Evolutionary conservation across 2,329 filamentous ascomycete genomes (phyloP), one percentile per base, ranked within the genome.

Genomic region (Elsinoe ampelina): DNA sequence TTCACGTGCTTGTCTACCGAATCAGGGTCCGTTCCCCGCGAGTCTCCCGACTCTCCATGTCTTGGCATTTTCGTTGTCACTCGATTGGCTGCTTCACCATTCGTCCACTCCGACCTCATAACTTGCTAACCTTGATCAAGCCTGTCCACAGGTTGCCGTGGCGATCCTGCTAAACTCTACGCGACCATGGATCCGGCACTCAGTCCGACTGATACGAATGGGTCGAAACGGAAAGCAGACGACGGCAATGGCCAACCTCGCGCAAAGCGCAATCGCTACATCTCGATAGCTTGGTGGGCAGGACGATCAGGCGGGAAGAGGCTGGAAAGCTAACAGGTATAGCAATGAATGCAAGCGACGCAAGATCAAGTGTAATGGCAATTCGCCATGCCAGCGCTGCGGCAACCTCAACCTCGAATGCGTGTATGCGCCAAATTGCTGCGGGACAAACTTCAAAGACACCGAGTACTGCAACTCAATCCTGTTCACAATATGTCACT

Each of bases 401-500:
- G 82, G 81, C 22, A 83, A 84, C 68, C 73, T 85, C 57, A 77
- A 75, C 58, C 74, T 85, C 58, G 81, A 84, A 66, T 85, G 80
- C 66, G 71, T 81, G 58, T 85, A 85, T 72, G 80, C 81, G 59
- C 81, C 82, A 4, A 85, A 85, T 65, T 85, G 82, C 73, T 84
- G 82, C 69, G 76, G 71, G 60, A 91, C 82, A 74, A 89, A 82
- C 70, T 90, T 95, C 78, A 93, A 92, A 70, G 91, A 96, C 65
- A 90, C 89, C 47, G 88, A 95, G 75, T 80, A 26, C 19, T 15
- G 26, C 26, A 26, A 15, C 12, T 11, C 15, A 8, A 11, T 11
- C 2, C 34, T 10, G n/a, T 43, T 19, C 20, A 6, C 13, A 8
- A 30, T 41, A 15, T 45, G 8, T 54, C 35, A 58, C 58, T 63